Conservation (phyloP, 75 land plant species). For the Chamaecyparis obtusa region DNA sequence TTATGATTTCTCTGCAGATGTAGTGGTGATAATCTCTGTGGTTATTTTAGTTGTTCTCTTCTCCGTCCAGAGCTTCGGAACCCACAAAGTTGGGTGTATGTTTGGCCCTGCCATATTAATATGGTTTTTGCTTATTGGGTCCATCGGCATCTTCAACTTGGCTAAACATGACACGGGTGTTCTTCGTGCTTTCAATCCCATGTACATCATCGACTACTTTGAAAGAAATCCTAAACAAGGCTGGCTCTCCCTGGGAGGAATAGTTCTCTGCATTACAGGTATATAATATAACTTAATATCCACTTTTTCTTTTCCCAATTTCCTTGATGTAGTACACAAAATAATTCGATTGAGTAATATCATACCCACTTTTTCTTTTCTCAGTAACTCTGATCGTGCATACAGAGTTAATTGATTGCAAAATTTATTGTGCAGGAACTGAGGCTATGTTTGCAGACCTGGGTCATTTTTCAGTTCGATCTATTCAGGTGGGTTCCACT, state of each 20-base stretch:
- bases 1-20: slow-evolving; percentile 26
- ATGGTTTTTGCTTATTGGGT: slow-evolving; percentile 39
- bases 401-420: no score
- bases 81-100: slow-evolving; percentile 44
- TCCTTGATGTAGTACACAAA: no score
- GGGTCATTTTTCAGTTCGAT: slow-evolving; percentile 64
- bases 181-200: slow-evolving; percentile 42
- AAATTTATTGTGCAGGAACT: slow-evolving; percentile 37
- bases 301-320: no score
- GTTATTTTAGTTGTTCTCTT: slow-evolving; percentile 37
- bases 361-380: neutral
- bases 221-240: slow-evolving; percentile 18
- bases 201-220: slow-evolving; percentile 40
- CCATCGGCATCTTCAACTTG: slow-evolving; percentile 46
- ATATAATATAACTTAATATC: no score
- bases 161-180: slow-evolving; percentile 34
- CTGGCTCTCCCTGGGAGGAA: slow-evolving; percentile 59
- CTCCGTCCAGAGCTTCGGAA: slow-evolving; percentile 48
- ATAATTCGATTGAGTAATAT: no score
- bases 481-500: slow-evolving; percentile 43
- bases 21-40: slow-evolving; percentile 30
- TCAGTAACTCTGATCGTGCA: neutral
- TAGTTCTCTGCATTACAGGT: slow-evolving; percentile 53
- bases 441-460: slow-evolving; percentile 90
- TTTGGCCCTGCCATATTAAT: slow-evolving; percentile 43